Evolutionary conservation across 2,329 filamentous ascomycete genomes (phyloP).

Genomic region (Xylariaceae sp.): DNA sequence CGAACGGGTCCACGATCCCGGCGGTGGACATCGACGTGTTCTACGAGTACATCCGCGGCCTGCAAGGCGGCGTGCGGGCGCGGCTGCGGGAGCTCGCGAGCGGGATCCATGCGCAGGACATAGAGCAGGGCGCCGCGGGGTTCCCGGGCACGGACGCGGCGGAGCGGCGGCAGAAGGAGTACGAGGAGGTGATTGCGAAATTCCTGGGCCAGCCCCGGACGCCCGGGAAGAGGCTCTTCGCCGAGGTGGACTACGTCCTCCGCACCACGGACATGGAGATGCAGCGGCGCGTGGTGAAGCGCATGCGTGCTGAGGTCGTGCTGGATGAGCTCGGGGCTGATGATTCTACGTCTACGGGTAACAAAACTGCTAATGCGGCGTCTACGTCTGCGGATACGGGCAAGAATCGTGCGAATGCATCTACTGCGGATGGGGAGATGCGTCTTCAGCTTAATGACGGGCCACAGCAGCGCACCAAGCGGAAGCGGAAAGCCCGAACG

Average conservation of each 20-base stretch:
- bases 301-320: slow-evolving; percentile 59
- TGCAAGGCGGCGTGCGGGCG: slow-evolving; percentile 70
- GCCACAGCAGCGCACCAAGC: slow-evolving; percentile 42
- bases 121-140: slow-evolving; percentile 44
- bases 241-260: slow-evolving; percentile 50
- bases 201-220: slow-evolving; percentile 38
- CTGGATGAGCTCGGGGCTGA: slow-evolving; percentile 45
- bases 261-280: slow-evolving; percentile 49
- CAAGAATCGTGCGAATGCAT: slow-evolving; percentile 12
- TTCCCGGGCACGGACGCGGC: slow-evolving; percentile 47
- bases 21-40: slow-evolving; percentile 64
- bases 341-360: slow-evolving; percentile 19
- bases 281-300: slow-evolving; percentile 54
- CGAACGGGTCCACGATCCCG: slow-evolving; percentile 62
- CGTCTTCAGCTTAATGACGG: slow-evolving; percentile 44
- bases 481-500: slow-evolving; percentile 50
- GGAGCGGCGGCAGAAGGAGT: slow-evolving; percentile 51
- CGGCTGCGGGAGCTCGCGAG: slow-evolving; percentile 64
- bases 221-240: slow-evolving; percentile 46
- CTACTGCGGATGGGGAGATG: slow-evolving; percentile 35
- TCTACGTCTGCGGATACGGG: slow-evolving; percentile 26
- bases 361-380: slow-evolving; percentile 24
- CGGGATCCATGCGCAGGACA: slow-evolving; percentile 55
- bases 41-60: slow-evolving; percentile 70
- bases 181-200: slow-evolving; percentile 52